Base-by-base conservation (phyloP, 2,329 filamentous ascomycete species). In the Ceratocystiopsis brevicomis region DNA sequence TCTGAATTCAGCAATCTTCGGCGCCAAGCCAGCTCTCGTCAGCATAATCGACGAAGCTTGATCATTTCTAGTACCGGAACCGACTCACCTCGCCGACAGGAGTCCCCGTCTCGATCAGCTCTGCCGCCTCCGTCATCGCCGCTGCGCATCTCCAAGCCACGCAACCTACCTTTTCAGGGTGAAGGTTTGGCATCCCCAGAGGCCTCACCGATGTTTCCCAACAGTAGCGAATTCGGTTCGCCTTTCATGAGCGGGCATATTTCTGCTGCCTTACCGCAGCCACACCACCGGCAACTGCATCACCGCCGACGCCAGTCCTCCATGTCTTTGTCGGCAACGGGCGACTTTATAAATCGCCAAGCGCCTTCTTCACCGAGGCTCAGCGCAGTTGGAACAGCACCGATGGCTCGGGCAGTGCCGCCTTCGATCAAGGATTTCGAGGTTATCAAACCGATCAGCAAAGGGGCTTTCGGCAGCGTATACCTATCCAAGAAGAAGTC, bases 341-440 rank as follows among this genome's bases (percentile, higher is more conserved):
- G 56, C 54, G 71, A 75, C 33, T 64, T 69, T 34, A 62, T 68
- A 38, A 73, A 74, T 54, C 71, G 76, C 51, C 76, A 78, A 15
- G 44, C 43, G 2, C 85, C 88, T 0, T 70, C 82, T 1, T 98
- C 90, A 6, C 90, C 90, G 6, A 76, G 86, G 19, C 60, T 96
- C 41, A 76, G 72, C 40, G 80, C 84, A 3, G 79, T 81, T 17
- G 78, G 74, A 46, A 73, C 77, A 36, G 82, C 87, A 30, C 82
- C 81, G 1, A 86, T 93, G 57, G 83, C 86, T 40, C 79, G 86
- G 45, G 85, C 88, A 30, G 80, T 88, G 1, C 84, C 90, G 3
- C 86, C 88, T 9, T 98, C 92, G 0, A 98, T 98, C 63, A 96
- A 96, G 54, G 90, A 98, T 56, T 98, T 98, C 53, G 90, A 98